Evolutionary conservation across 108 stramenopile species (phyloP), one percentile per base, ranked within the genome.

Genomic region (Thalassiosira profunda): DNA sequence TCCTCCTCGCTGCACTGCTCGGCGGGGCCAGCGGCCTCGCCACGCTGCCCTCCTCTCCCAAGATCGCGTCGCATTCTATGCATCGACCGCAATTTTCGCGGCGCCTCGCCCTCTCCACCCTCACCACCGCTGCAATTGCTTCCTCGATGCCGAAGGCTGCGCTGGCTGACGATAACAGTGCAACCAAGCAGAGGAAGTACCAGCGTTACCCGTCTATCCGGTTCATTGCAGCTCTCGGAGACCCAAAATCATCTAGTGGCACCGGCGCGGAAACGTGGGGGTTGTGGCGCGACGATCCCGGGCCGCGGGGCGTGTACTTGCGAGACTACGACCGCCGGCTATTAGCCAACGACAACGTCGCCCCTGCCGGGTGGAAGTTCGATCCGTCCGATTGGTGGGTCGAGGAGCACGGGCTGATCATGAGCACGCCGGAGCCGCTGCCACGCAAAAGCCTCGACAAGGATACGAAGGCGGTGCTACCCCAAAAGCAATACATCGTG

Each of bases 331-430:
- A 90, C 5, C 42, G 55, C 10, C 57, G 78, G n/a, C 14, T 79
- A 7, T 54, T 35, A 23, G n/a, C 53, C 17, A 79, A 70, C 15
- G 34, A 78, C 42, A 79, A 83, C 33, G 56, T 77, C 2, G 93
- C 90, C 10, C 89, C 93, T n/a, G 87, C 79, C 1, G 90, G 93
- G 43, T 94, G 93, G 93, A 83, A 54, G 0, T 91, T 90, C 61
- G 76, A 94, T 69, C 77, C 76, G 1, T 38, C 73, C 1, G 88
- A 89, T 70, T 91, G 88, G 87, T 94, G 93, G 93, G 61, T 94
- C 7, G 93, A 94, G 63, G 92, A 94, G 56, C 92, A 94, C 58
- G 92, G 84, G 9, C 54, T 82, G 40, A 74, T 78, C 6, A 82
- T 82, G 76, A 68, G 72, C 5, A 73, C 68, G 34, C 81, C 76